Percentiles rank a stretch among this genome's conserved stretches.
phyloP scores from a whole-genome alignment of 345 rosid genomes.

The Eucalyptus cloeziana region DNA sequence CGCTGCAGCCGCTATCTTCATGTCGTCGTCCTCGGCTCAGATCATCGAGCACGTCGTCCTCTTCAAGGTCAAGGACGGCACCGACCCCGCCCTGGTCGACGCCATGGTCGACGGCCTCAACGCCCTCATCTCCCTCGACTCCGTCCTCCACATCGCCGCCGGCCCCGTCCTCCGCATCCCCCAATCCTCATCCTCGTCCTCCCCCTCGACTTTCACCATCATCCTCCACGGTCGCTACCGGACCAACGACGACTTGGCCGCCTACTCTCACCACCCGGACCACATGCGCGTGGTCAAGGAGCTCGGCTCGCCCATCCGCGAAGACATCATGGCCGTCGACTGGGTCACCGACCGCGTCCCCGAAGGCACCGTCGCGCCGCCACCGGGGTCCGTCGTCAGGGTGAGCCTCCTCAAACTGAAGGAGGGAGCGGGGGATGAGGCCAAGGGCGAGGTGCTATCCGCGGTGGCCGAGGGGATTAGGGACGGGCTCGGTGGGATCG shows the following conservation, averaged over 20 bases:
- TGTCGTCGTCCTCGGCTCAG: slow-evolving; percentile 19
- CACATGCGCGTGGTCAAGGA: slow-evolving; percentile 47
- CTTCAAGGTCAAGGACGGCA: slow-evolving; percentile 53
- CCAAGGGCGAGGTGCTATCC: slow-evolving; percentile 28
- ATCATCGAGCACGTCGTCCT: slow-evolving; percentile 67
- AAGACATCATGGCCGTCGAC: slow-evolving; percentile 70
- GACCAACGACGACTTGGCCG: slow-evolving; percentile 34
- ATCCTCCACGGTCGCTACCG: slow-evolving; percentile 73
- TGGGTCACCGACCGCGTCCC: slow-evolving; percentile 33
- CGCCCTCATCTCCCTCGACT: slow-evolving; percentile 32
- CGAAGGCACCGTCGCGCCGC: not conserved
- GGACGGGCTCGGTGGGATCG: slow-evolving; percentile 16
- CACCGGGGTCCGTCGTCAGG: slow-evolving; percentile 28
- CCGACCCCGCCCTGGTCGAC: slow-evolving; percentile 24
- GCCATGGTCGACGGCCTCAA: slow-evolving; percentile 45
- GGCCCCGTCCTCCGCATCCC: slow-evolving; percentile 31
- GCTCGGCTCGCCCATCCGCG: slow-evolving; percentile 39
- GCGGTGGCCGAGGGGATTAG: slow-evolving; percentile 29
- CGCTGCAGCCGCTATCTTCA: not conserved
- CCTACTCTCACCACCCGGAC: slow-evolving; percentile 50
- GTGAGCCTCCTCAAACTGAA: slow-evolving; percentile 40
- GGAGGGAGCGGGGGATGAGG: slow-evolving; percentile 30
- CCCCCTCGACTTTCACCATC: slow-evolving; percentile 48
- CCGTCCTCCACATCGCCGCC: slow-evolving; percentile 49
- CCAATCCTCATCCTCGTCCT: not conserved